Base-by-base conservation (phyloP, 2,329 filamentous ascomycete genomes). In the Trichoderma sp. region DNA sequence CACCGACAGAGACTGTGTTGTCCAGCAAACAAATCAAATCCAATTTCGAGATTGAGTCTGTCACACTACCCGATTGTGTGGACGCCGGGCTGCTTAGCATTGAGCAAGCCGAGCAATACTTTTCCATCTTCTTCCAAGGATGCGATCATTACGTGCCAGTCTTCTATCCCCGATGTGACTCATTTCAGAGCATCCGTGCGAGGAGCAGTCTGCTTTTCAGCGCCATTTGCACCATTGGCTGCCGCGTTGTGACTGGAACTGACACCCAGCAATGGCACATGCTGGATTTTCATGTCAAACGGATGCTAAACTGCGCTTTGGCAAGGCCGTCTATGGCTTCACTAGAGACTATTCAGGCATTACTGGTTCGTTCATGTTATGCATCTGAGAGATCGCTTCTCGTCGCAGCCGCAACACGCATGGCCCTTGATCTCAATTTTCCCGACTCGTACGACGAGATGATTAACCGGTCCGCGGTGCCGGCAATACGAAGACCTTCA, bases 321-420 rank as follows among this genome's bases (percentile, higher is more conserved):
- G 70, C 71, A 2, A 68, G 70, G 5, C 71, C 73, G 1, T 54
- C 37, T 2, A 68, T 57, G 32, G 78, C 78, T 13, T 78, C 76
- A 8, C 64, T 86, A 0, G 85, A 87, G 68, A 83, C 81, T 0
- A 74, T 87, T 0, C 84, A 87, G 67, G 83, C 84, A 4, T 76
- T 87, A 7, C 73, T 86, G 0, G 76, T 86, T 1, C 78, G 83
- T 58, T 83, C 84, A 0, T 84, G 83, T 65, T 87, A 86, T 69
- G 82, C 82, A 0, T 79, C 85, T 4, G 84, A 86, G 63, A 79
- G 84, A 0, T 84, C 82, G 8, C 72, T 86, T 1, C 74, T 87
- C 0, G 75, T 84, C 3, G 82, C 84, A 0, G 79, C 84, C 52
- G 84, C 84, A 1, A 79, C 82, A 4, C 77, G 82, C 42, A 84